A percentile compares a stretch with the other conserved stretches of the same genome.
Evolutionary conservation across 257 asterid genomes (phyloP).

Genomic region (Salvia miltiorrhiza): DNA sequence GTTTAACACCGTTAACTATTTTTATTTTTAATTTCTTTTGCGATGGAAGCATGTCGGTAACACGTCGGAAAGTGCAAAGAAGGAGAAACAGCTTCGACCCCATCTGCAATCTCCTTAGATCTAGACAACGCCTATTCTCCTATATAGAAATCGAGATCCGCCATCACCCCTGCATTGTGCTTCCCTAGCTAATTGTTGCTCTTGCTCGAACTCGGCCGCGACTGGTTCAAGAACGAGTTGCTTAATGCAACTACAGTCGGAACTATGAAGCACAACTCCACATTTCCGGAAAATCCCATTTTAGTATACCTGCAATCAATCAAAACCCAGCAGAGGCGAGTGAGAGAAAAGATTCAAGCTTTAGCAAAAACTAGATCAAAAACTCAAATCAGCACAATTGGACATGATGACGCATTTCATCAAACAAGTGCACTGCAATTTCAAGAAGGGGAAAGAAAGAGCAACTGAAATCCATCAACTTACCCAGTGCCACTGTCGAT

Average conservation of each 20-base stretch:
- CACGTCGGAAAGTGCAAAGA: too few species aligned
- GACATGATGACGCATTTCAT: too few species aligned
- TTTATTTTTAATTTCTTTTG: too few species aligned
- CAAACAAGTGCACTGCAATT: too few species aligned
- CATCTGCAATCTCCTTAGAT: too few species aligned
- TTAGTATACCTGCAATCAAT: slow-evolving; percentile 64
- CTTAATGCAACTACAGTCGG: slow-evolving; percentile 92
- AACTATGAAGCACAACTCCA: slow-evolving; percentile 77
- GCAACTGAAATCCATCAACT: too few species aligned
- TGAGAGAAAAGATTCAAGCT: not conserved
- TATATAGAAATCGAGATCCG: slow-evolving; percentile 89
- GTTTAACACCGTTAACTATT: too few species aligned
- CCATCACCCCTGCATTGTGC: slow-evolving; percentile 94
- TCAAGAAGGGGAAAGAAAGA: too few species aligned
- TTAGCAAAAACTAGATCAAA: slow-evolving; percentile 3
- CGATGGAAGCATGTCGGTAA: too few species aligned
- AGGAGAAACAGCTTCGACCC: too few species aligned
- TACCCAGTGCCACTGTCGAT: too few species aligned
- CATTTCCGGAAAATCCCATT: slow-evolving; percentile 98
- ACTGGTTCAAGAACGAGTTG: too few species aligned
- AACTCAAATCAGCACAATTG: not conserved
- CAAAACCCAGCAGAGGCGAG: not conserved
- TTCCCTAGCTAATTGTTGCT: slow-evolving; percentile 73
- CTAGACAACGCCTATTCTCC: slow-evolving; percentile 86
- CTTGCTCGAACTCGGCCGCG: slow-evolving; percentile 52